Percentiles rank a stretch among this genome's conserved stretches.
Evolutionary conservation across 106 monocot genomes (phyloP).

Genomic region (Dioscorea zingiberensis): DNA sequence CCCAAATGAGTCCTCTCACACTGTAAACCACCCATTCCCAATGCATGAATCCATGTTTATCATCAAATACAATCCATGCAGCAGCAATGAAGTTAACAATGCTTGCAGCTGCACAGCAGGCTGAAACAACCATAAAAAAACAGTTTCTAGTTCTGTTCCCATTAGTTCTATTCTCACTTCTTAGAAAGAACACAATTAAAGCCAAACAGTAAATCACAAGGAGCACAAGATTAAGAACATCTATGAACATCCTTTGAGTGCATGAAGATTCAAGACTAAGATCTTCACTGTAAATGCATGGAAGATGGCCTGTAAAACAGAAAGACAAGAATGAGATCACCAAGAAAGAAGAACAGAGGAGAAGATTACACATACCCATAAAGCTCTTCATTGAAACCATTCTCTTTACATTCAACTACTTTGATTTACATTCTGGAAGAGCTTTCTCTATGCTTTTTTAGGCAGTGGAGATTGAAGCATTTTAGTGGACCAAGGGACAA

Average conservation of each 20-base stretch:
- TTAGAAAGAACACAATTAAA: slow-evolving; percentile 13
- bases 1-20: slow-evolving; percentile 37
- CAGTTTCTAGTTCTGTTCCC: slow-evolving; percentile 15
- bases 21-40: slow-evolving; percentile 5
- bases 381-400: too few species aligned
- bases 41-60: not conserved
- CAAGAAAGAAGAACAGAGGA: too few species aligned
- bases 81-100: slow-evolving; percentile 10
- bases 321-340: too few species aligned
- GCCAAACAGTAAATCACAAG: not conserved
- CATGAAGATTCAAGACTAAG: not conserved
- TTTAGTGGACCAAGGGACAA: too few species aligned
- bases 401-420: too few species aligned
- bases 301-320: not conserved
- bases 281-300: not conserved
- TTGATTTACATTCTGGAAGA: too few species aligned
- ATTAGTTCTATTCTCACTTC: not conserved
- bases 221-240: not conserved
- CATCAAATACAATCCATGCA: not conserved
- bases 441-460: too few species aligned
- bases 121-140: slow-evolving; percentile 21
- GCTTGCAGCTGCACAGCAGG: slow-evolving; percentile 13
- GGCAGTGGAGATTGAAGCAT: too few species aligned
- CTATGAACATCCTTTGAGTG: not conserved
- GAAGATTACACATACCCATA: too few species aligned